A percentile compares a stretch with the other conserved stretches of the same genome.
phyloP scores from a whole-genome alignment of 306 rosid species.

The Carpinus viminea region DNA sequence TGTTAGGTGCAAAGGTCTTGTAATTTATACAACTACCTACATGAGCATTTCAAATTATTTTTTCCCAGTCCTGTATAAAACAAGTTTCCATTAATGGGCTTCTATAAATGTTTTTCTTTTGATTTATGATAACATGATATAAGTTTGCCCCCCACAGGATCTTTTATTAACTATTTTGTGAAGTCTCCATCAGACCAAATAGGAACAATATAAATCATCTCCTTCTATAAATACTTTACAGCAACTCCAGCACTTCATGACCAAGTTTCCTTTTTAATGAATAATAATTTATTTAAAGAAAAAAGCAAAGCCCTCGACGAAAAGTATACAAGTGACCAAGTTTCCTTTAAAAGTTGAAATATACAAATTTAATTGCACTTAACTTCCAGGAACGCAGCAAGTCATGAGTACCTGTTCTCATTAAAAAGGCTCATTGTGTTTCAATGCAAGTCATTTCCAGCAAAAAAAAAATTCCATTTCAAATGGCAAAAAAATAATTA shows the following conservation, averaged over 20 bases:
- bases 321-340: background rate
- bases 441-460: too few relatives aligned
- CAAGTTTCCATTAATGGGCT: background rate
- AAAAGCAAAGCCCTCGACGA: too few relatives aligned
- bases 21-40: background rate
- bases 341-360: background rate
- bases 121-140: slow-evolving; percentile 1
- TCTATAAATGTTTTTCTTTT: background rate
- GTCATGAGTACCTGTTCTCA: background rate
- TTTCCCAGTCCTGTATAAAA: background rate
- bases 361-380: background rate
- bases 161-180: background rate
- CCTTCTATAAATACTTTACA: background rate
- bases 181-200: background rate
- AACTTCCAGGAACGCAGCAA: background rate
- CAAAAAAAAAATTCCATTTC: too few relatives aligned
- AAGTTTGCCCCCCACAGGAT: background rate
- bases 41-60: background rate
- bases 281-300: too few relatives aligned
- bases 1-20: background rate
- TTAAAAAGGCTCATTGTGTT: background rate
- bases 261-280: background rate
- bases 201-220: background rate
- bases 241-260: background rate
- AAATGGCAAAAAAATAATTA: background rate